Base-by-base conservation (phyloP, 805 yeast species). In the Nakazawaea ishiwadae region DNA sequence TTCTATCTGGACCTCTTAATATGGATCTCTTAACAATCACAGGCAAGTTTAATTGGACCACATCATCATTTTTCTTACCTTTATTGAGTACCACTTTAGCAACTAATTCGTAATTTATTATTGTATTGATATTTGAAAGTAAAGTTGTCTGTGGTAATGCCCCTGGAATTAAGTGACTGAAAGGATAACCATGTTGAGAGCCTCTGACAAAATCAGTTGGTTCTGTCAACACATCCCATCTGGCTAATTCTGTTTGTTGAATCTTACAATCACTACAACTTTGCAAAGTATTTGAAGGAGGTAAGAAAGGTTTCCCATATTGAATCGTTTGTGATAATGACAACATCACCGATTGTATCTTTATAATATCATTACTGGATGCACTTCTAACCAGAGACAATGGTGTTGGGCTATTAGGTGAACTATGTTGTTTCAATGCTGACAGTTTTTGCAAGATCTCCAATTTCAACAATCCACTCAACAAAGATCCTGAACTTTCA, bases 121-220 rank as follows among this genome's bases (percentile, higher is more conserved):
- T 65, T 0, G 81, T 66, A 16, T 63, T 54, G 2, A 73, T 60
- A 38, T 65, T 66, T 0, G 75, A 54, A 4, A 95, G 89, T 14
- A 85, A 57, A n/a, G 79, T 67, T 1, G 95, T 76, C 1, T 96
- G 87, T 0, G 98, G 96, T 23, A 89, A 60, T 18, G 84, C 69
- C 0, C 99, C 99, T 0, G 96, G 95, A 7, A 93, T 58, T 31
- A 93, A 65, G 58, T 88, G 89, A 16, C 95, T 83, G 56, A 93
- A 91, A 1, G 99, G 99, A 58, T 86, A 93, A 1, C 85, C 88
- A 53, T 93, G 96, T 14, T 72, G 67, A 1, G 65, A 48, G 1
- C 91, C 93, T 4, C 66, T 60, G 6, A 80, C 67, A 47, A 88
- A 75, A n/a, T 73, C 67, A 1, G 78, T 69, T 0, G 77, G 66